phyloP scores from a whole-genome alignment of 108 stramenopile genomes.

The Schizochytrium sp. region DNA sequence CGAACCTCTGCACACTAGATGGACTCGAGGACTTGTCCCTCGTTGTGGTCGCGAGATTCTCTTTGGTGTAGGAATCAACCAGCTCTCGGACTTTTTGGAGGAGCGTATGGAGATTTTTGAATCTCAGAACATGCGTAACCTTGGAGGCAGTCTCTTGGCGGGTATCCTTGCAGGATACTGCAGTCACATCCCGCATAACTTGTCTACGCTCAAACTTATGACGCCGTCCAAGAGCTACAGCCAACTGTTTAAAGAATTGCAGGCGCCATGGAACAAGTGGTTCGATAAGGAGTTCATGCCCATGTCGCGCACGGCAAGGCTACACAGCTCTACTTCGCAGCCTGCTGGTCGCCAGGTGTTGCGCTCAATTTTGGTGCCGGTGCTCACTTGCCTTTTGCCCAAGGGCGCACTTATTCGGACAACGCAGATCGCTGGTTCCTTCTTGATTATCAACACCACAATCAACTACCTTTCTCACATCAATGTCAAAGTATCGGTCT shows the following conservation, averaged over 20 bases:
- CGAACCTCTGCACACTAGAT: conserved; percentile 76
- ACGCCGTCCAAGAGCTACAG: conserved; percentile 71
- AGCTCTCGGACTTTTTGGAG: conserved; percentile 82
- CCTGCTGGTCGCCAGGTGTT: conserved; percentile 36
- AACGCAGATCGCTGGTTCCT: conserved; percentile 83
- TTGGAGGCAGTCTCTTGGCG: conserved; percentile 73
- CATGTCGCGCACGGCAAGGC: conserved; percentile 9
- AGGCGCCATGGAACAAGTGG: conserved; percentile 63
- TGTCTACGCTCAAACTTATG: conserved; percentile 80
- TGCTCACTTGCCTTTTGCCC: conserved; percentile 60
- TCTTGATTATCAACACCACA: conserved; percentile 84
- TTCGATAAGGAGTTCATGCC: conserved; percentile 66
- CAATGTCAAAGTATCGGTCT: conserved; percentile 59
- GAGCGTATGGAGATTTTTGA: conserved; percentile 72
- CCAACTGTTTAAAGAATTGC: conserved; percentile 73
- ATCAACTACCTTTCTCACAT: conserved; percentile 62
- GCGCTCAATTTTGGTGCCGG: conserved; percentile 64
- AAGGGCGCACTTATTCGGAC: conserved; percentile 80
- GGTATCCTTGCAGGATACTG: conserved; percentile 82
- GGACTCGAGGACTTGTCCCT: conserved; percentile 79
- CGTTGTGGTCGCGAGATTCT: conserved; percentile 81
- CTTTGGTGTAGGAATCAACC: conserved; percentile 83
- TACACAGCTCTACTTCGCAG: background rate
- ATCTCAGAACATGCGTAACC: conserved; percentile 73
- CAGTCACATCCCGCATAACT: conserved; percentile 83